phyloP scores from a whole-genome alignment of 2,329 filamentous ascomycete genomes.

The Penicillium hordei region DNA sequence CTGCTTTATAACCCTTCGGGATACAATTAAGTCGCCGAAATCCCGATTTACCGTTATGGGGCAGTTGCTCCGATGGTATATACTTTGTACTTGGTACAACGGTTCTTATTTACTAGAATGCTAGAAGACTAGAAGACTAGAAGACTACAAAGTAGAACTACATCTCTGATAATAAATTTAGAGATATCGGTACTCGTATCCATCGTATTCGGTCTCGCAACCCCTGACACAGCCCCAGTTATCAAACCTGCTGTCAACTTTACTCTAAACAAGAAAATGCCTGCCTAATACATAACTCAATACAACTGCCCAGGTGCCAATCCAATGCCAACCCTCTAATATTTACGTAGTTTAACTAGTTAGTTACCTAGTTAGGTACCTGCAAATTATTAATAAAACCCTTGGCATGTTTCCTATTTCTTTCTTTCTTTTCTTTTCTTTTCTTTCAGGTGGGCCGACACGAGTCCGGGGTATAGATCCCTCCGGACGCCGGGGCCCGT shows the following conservation, averaged over 20 bases:
- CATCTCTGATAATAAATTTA: not conserved
- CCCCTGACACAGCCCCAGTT: not conserved
- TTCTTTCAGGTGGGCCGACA: not conserved
- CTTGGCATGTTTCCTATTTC: conserved; percentile 1
- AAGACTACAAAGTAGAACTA: no score
- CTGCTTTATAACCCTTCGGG: not conserved
- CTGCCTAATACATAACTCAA: not conserved
- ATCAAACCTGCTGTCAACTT: not conserved
- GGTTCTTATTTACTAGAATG: no score
- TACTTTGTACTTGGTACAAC: no score
- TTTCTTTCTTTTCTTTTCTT: not conserved
- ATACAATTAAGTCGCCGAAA: conserved; percentile 14
- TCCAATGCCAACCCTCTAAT: not conserved
- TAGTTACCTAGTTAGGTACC: not conserved
- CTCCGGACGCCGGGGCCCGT: conserved; percentile 22
- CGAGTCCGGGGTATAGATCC: conserved; percentile 22
- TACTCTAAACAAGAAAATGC: not conserved
- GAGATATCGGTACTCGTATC: not conserved
- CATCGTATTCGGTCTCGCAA: not conserved
- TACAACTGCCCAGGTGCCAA: not conserved
- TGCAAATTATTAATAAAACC: not conserved
- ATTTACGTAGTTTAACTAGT: no score
- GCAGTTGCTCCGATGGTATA: not conserved
- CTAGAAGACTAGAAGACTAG: no score
- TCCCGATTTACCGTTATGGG: conserved; percentile 22